A percentile compares a stretch with the other conserved stretches of the same genome.
Evolutionary conservation across 208 protist genomes (phyloP).

Genomic region (Strigomonas culicis): DNA sequence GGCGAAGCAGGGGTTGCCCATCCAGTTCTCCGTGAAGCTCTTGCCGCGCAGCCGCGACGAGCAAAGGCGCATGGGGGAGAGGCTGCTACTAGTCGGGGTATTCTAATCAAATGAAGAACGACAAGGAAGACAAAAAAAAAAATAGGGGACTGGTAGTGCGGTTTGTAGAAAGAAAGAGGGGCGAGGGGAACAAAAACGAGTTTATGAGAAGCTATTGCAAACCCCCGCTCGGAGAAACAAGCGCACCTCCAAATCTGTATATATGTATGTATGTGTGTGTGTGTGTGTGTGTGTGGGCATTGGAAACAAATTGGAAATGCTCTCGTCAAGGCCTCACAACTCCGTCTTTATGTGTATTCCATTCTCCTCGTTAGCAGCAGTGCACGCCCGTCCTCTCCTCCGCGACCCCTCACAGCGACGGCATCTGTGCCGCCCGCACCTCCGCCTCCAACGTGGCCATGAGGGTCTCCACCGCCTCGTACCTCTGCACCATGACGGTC

Average conservation of each 20-base stretch:
- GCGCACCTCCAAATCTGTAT: too few species aligned
- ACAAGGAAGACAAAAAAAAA: neutral
- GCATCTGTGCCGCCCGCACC: constrained; percentile 36
- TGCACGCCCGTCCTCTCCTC: neutral
- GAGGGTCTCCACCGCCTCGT: constrained; percentile 62
- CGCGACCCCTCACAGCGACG: constrained; percentile 23
- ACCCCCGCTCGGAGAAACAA: too few species aligned
- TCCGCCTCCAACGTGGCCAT: constrained; percentile 44
- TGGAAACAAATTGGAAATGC: too few species aligned
- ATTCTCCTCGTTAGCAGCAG: neutral
- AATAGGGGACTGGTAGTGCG: neutral
- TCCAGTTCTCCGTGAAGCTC: constrained; percentile 68
- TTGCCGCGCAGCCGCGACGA: constrained; percentile 44
- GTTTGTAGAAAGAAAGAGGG: too few species aligned
- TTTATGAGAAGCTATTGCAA: neutral
- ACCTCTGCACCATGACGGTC: constrained; percentile 53
- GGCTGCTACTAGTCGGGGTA: neutral
- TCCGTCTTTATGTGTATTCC: too few species aligned
- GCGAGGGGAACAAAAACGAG: neutral
- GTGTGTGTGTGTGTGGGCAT: too few species aligned
- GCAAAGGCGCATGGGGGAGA: constrained; percentile 13
- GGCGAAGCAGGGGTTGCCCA: constrained; percentile 75
- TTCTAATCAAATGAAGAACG: constrained; percentile 4
- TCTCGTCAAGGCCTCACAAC: too few species aligned
- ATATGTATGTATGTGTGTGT: too few species aligned